These are phyloP conservation scores for Penicillium mononematosum DNA, from an alignment of 495 filamentous ascomycete genomes.

Conservation along the genomic window DNA sequence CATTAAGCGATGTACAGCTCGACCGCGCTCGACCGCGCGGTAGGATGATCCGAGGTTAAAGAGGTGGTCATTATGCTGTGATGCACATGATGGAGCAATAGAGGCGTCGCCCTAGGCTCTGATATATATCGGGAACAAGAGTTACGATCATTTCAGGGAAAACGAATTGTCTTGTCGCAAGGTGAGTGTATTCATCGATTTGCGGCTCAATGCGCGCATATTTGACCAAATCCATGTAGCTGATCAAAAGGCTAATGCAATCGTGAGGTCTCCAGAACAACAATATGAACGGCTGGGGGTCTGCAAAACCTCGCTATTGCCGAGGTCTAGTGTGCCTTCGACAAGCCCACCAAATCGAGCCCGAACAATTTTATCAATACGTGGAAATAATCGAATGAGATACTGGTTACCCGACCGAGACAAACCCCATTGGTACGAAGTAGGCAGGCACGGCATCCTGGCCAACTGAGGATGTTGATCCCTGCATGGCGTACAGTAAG, in stretches of 20 bases:
- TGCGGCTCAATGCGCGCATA: neutral
- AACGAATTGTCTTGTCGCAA: neutral
- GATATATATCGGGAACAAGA: neutral
- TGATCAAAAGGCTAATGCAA: neutral
- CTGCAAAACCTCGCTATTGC: slow-evolving; percentile 9
- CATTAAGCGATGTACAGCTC: neutral
- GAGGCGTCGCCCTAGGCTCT: neutral
- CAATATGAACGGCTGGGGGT: slow-evolving; percentile 16
- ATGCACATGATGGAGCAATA: neutral
- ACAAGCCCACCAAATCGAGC: slow-evolving; percentile 17
- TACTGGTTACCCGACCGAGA: slow-evolving; percentile 24
- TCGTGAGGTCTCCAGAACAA: slow-evolving; percentile 15
- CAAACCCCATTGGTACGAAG: slow-evolving; percentile 15
- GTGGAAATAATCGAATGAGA: slow-evolving; percentile 29
- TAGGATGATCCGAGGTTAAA: neutral
- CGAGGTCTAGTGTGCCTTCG: slow-evolving; percentile 16
- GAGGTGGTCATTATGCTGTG: neutral
- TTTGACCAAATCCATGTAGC: neutral
- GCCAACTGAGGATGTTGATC: slow-evolving; percentile 30
- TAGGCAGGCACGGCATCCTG: slow-evolving; percentile 33
- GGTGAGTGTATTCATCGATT: too few relatives aligned
- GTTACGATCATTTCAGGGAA: neutral
- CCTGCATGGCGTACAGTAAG: slow-evolving; percentile 23
- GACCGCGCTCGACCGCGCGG: too few relatives aligned
- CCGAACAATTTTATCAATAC: slow-evolving; percentile 20